These are phyloP conservation scores for Incumbomyces lentus DNA, from an alignment of 2,329 filamentous ascomycete species.

Conservation along the genomic window DNA sequence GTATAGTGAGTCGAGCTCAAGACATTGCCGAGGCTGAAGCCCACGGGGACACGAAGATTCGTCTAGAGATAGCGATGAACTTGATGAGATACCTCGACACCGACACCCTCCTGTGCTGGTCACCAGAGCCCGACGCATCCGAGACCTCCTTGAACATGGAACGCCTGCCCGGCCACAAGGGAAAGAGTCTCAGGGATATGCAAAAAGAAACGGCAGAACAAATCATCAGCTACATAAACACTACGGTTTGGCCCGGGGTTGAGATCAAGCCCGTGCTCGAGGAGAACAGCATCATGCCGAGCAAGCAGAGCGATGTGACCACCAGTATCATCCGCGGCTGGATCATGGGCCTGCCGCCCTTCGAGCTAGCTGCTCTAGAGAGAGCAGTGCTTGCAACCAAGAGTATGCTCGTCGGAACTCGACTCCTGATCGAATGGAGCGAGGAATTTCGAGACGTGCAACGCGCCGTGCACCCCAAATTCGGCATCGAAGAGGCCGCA, in stretches of 20 bases:
- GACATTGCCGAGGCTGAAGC: constrained; percentile 65
- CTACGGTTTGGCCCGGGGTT: constrained; percentile 72
- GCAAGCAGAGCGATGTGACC: constrained; percentile 63
- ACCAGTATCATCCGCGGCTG: constrained; percentile 67
- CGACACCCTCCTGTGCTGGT: constrained; percentile 89
- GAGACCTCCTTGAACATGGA: constrained; percentile 37
- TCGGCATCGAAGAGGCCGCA: constrained; percentile 75
- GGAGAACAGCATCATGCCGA: constrained; percentile 63
- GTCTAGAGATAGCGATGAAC: constrained; percentile 54
- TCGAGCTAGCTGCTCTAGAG: constrained; percentile 80
- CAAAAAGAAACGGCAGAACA: constrained; percentile 61
- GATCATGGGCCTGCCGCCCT: constrained; percentile 60
- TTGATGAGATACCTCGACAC: constrained; percentile 82
- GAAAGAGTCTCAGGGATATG: constrained; percentile 55
- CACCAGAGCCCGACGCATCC: constrained; percentile 45
- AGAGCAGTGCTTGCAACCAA: constrained; percentile 75
- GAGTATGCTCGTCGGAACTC: constrained; percentile 65
- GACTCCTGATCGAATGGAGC: constrained; percentile 81
- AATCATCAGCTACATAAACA: constrained; percentile 61
- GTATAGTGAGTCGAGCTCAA: constrained; percentile 68
- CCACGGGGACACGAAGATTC: constrained; percentile 40
- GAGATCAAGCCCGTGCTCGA: constrained; percentile 74
- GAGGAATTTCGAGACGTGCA: constrained; percentile 52
- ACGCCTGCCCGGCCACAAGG: constrained; percentile 34
- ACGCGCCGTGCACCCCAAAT: constrained; percentile 35